Evolutionary conservation across 371 early-diverging fungal genomes (phyloP), one percentile per base, ranked within the genome.

Genomic region (Mucor irregularis): DNA sequence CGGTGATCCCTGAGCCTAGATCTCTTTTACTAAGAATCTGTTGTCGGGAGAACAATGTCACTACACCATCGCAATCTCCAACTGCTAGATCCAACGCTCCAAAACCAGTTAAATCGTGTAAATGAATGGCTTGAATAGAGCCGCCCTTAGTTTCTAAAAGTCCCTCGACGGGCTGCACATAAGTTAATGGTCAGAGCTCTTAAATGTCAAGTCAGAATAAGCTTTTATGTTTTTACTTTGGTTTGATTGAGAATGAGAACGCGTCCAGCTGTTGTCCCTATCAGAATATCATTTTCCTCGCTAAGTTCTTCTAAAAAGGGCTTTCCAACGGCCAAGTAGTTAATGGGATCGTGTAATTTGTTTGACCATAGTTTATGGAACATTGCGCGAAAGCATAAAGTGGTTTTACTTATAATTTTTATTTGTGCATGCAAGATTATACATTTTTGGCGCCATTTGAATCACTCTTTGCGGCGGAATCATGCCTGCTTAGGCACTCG

Each of bases 61-160:
- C 66, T 0, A 74, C 58, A 11, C 80, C 80, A 43, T 76, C 70
- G 6, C 75, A 74, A 58, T 80, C 80, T 2, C 77, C 80, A 3
- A 76, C 80, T 8, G 73, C 71, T 43, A 80, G 58, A 55, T 74
- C 75, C 3, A 69, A 58, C 5, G 61, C 64, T 16, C 73, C 64
- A 59, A 68, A 66, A n/a, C 77, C 73, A 21, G 77, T 76, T 49
- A 76, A 53, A 55, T 80, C 77, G 33, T 73, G 67, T 7, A 80
- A 51, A 6, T 67, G 35, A 8, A 80, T 56, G 5, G 75, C 49
- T 48, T 74, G 73, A 31, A 80, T 69, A 22, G 75, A 61, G 5
- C 72, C 75, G 21, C 77, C 73, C 61, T 80, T 80, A 14, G 77
- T 80, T 42, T 80, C 80, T 29, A 80, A 55, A 8, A 80, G 54